These are phyloP conservation scores for Torulaspora franciscae DNA, from an alignment of 805 yeast genomes.

Conservation along the genomic window DNA sequence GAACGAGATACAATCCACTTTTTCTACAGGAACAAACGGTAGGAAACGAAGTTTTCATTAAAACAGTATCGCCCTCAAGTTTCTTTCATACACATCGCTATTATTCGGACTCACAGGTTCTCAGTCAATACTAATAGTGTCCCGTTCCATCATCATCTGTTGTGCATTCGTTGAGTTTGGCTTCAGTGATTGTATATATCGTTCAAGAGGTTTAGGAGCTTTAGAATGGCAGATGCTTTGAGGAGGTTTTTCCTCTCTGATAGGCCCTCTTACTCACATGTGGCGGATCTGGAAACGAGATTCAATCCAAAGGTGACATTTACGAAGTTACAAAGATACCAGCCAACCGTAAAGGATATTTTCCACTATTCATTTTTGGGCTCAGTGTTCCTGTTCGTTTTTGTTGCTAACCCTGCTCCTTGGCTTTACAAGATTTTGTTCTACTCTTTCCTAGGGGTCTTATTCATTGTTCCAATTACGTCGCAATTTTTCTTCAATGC, in stretches of 20 bases:
- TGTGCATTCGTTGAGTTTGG: neutral
- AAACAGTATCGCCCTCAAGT: neutral
- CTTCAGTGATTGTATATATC: neutral
- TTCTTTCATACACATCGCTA: neutral
- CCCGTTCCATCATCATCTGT: neutral
- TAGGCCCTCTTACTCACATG: slow-evolving; percentile 44
- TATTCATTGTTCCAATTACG: slow-evolving; percentile 66
- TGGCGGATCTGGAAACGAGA: slow-evolving; percentile 50
- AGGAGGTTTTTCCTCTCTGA: slow-evolving; percentile 51
- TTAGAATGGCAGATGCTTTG: slow-evolving; percentile 36
- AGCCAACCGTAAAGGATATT: slow-evolving; percentile 46
- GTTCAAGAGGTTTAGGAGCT: neutral
- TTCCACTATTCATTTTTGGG: slow-evolving; percentile 48
- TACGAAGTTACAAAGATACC: slow-evolving; percentile 39
- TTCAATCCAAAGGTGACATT: slow-evolving; percentile 43
- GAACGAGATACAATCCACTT: neutral
- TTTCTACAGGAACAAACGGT: neutral
- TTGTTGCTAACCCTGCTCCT: slow-evolving; percentile 52
- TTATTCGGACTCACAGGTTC: neutral
- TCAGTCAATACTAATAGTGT: neutral
- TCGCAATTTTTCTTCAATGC: slow-evolving; percentile 81
- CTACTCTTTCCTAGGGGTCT: slow-evolving; percentile 39
- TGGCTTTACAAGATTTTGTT: slow-evolving; percentile 37
- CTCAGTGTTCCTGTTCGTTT: slow-evolving; percentile 53
- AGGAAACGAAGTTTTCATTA: neutral